Evolutionary conservation across 768 basidiomycete genomes (phyloP).

Genomic region (Trametes maxima): DNA sequence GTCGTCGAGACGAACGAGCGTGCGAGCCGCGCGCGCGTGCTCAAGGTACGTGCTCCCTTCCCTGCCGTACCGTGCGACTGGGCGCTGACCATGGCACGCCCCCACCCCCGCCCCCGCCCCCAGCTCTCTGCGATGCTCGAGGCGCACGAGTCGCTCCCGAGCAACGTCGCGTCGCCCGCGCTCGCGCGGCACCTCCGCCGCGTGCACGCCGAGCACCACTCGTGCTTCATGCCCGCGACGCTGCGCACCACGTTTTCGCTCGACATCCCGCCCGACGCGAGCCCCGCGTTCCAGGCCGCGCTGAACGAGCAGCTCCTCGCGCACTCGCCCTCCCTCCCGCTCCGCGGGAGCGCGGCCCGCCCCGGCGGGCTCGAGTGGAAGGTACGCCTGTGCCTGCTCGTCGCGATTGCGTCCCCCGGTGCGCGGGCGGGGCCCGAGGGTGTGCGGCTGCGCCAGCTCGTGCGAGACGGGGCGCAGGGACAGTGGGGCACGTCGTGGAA

Average conservation of each 20-base stretch:
- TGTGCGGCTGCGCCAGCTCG: constrained; percentile 54
- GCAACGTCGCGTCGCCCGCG: constrained; percentile 51
- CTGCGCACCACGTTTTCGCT: constrained; percentile 83
- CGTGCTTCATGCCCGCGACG: constrained; percentile 71
- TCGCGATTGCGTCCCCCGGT: constrained; percentile 60
- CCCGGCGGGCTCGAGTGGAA: constrained; percentile 90
- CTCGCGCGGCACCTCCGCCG: constrained; percentile 61
- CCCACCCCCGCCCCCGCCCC: background rate
- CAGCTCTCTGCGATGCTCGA: constrained; percentile 90
- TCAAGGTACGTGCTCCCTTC: constrained; percentile 59
- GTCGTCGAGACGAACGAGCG: constrained; percentile 85
- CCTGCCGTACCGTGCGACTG: background rate
- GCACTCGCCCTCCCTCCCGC: constrained; percentile 31
- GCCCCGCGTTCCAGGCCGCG: constrained; percentile 76
- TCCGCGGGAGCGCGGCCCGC: constrained; percentile 22
- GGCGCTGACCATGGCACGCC: background rate
- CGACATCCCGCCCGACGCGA: constrained; percentile 91
- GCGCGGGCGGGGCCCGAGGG: constrained; percentile 51
- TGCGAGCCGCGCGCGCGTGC: constrained; percentile 68
- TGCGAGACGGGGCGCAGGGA: constrained; percentile 59
- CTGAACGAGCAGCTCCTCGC: constrained; percentile 33
- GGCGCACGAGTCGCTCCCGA: constrained; percentile 83
- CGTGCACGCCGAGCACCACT: constrained; percentile 84
- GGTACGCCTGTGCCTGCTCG: constrained; percentile 83
- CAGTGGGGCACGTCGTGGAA: constrained; percentile 76